These are phyloP conservation scores for Lotus japonicus DNA, from an alignment of 306 rosid genomes.

Conservation along the genomic window DNA sequence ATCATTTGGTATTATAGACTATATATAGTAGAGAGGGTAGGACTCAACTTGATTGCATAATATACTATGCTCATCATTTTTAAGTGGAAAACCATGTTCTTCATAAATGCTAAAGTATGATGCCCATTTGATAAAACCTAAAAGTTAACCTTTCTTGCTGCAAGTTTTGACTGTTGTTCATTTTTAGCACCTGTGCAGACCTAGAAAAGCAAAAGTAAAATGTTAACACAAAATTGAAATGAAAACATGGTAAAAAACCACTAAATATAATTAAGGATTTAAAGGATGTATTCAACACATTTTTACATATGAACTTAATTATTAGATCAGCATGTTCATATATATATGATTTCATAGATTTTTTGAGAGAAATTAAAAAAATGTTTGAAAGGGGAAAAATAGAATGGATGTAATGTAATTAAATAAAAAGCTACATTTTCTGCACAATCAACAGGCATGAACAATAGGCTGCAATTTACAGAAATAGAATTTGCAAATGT, in stretches of 20 bases:
- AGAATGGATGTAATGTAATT: no score
- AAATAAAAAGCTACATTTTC: no score
- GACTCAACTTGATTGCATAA: neutral
- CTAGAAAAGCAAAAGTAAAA: constrained; percentile 16
- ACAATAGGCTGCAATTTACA: neutral
- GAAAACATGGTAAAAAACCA: neutral
- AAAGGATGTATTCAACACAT: no score
- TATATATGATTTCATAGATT: no score
- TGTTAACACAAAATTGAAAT: neutral
- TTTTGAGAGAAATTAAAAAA: no score
- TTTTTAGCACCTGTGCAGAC: constrained; percentile 70
- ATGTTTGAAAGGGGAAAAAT: no score
- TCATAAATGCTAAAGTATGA: neutral
- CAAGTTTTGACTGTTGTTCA: constrained; percentile 60
- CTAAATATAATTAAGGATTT: no score
- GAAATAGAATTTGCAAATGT: neutral
- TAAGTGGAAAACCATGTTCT: neutral
- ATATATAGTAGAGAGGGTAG: neutral
- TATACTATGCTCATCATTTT: no score
- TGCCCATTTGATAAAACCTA: neutral
- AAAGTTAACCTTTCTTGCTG: constrained; percentile 56
- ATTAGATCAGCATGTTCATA: no score
- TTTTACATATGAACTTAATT: no score
- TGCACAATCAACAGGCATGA: neutral
- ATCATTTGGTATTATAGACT: neutral